Percentiles rank a stretch among this genome's conserved stretches.
These are phyloP conservation scores for Penstemon eatonii DNA, from an alignment of 257 asterid species.

Conservation along the genomic window DNA sequence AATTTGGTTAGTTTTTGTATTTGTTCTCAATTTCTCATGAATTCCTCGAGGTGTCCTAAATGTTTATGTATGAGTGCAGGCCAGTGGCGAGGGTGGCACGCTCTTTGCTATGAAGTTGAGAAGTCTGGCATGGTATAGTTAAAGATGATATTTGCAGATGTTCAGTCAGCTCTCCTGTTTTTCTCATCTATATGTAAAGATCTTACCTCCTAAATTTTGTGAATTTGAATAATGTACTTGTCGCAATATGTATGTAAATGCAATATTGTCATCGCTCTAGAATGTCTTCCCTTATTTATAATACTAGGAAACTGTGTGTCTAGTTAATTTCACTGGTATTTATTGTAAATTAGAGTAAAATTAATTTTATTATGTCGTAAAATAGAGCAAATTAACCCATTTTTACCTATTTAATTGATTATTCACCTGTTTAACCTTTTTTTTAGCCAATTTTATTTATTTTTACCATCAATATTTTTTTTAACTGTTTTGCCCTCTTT, in stretches of 20 bases:
- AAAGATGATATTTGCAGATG: constrained; percentile 4
- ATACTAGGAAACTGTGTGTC: too few relatives aligned
- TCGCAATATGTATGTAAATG: neutral
- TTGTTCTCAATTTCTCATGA: neutral
- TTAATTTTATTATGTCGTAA: too few relatives aligned
- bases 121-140: neutral
- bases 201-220: constrained; percentile 2
- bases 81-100: constrained; percentile 36
- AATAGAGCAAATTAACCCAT: too few relatives aligned
- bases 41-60: constrained; percentile 18
- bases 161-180: neutral
- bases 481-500: too few relatives aligned
- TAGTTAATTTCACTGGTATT: too few relatives aligned
- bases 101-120: constrained; percentile 42
- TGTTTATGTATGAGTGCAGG: constrained; percentile 37
- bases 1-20: neutral
- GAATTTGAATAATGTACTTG: constrained; percentile 13
- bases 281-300: neutral
- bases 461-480: too few relatives aligned
- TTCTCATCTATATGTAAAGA: neutral
- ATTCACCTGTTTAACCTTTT: too few relatives aligned
- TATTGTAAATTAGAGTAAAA: too few relatives aligned
- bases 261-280: neutral
- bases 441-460: too few relatives aligned
- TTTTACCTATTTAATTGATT: too few relatives aligned